Conservation (phyloP, 306 rosid species). For the Cucurbita pepo region DNA sequence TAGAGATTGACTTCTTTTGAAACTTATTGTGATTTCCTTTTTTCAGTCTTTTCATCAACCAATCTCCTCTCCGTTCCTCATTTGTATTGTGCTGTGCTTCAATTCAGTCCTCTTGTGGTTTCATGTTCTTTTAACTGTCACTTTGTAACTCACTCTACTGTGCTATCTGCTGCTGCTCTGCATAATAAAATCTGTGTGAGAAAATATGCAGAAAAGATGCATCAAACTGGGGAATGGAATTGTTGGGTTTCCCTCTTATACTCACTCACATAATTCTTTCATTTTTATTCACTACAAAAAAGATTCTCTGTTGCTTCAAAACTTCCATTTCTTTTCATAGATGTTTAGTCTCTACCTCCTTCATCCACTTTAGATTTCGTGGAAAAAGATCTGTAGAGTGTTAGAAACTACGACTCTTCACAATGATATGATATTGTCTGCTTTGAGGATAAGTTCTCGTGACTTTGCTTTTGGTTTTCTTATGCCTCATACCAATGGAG, state of each 20-base stretch:
- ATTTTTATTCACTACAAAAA: background rate
- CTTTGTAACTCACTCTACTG: constrained; percentile 16
- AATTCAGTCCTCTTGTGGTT: constrained; percentile 9
- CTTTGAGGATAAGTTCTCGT: too few species aligned
- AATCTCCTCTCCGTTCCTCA: constrained; percentile 6
- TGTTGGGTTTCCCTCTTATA: constrained; percentile 13
- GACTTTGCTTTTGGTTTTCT: too few species aligned
- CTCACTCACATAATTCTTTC: background rate
- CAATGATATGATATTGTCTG: too few species aligned
- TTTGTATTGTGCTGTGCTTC: constrained; percentile 22
- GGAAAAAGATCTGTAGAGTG: too few species aligned
- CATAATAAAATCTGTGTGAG: constrained; percentile 8
- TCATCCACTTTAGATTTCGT: too few species aligned
- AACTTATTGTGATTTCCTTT: constrained; percentile 5
- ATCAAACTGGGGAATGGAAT: constrained; percentile 30
- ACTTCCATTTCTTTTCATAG: too few species aligned
- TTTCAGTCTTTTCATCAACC: constrained; percentile 6
- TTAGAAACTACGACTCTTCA: too few species aligned
- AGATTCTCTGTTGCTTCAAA: background rate
- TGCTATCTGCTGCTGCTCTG: constrained; percentile 10
- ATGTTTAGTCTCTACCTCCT: too few species aligned
- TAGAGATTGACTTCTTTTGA: constrained; percentile 92
- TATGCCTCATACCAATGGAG: too few species aligned
- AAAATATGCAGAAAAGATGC: constrained; percentile 13
- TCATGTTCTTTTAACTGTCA: constrained; percentile 10